Base-by-base conservation (phyloP, 2,329 filamentous ascomycete species). In the Stagonosporopsis rhizophila region DNA sequence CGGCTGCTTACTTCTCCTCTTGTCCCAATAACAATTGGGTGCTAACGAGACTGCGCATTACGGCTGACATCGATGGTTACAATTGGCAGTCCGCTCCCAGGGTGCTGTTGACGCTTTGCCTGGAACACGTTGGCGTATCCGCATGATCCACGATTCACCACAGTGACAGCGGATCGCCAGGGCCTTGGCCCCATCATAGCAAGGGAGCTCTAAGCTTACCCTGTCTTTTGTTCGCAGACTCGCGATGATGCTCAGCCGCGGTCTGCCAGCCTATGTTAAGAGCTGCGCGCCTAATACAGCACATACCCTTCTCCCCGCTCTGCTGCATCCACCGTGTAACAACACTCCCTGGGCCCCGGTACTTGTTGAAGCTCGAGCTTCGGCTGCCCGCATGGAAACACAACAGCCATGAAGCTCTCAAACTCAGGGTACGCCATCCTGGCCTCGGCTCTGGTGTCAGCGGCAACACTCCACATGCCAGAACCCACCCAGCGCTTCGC, bases 391-490 rank as follows among this genome's bases (percentile, higher is more conserved):
- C 51, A 69, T 66, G 63, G 59, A 66, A 58, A 34, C 54, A 51
- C 46, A 37, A 46, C 35, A 46, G 49, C 44, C 25, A 71, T 68
- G 68, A 68, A 66, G 66, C 59, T 64, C 51, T 53, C 42, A 37
- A 57, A 63, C 58, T 56, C 62, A 28, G 52, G 66, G 30, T 68
- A 61, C 57, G 69, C 68, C 47, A 57, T 74, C 35, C 53, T 75
- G 52, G 71, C 67, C 34, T 68, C 70, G 25, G 61, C 64, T 19
- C 48, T 66, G 15, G 65, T 53, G 38, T 58, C 55, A 14, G 69
- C 69, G 32, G 64, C 65, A 52, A 72, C 70, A 15, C 66, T 72
- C n/a, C 57, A 64, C 25, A 40, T 67, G 19, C 69, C 72, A 38
- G 62, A 67, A 42, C 70, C 72, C 0, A 76, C 73, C 2, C 52